Evolutionary conservation across 2,329 filamentous ascomycete genomes (phyloP), one percentile per base, ranked within the genome.

Genomic region (Aureobasidium musti): DNA sequence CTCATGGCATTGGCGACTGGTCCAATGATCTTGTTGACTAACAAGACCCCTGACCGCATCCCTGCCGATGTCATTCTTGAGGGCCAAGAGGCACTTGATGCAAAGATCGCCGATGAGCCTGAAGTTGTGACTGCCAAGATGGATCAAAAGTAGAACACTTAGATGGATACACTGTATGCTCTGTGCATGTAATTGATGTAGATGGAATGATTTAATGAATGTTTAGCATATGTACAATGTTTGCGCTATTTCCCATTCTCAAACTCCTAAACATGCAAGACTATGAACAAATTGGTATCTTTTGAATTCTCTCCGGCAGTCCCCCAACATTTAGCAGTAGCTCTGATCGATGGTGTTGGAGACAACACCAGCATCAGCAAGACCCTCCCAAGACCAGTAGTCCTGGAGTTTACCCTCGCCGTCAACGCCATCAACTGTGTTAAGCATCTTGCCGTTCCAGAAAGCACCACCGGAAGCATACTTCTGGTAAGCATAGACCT

Each of bases 21-120:
- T n/a, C 75, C 75, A 11, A 76, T 76, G 75, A 59, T 76, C 28
- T 54, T 72, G 17, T 60, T 76, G 65, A 73, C 75, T 19, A 75
- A 75, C 47, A 64, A 69, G 33, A 76, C 74, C 8, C 74, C 74
- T 7, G 73, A 76, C 67, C 74, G 71, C 10, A 75, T 76, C 43
- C 68, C 68, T 33, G 68, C 66, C 45, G 66, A 68, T 43, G 66
- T 69, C 23, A 45, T 63, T 43, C 56, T 67, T 17, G 74, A 75
- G 65, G 54, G 65, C 1, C 61, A 54, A n/a, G 61, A 65, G 28
- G 61, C 61, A 3, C 19, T n/a, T 5, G 43, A 66, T 33, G 53
- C 64, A 17, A 66, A 66, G 64, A 60, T 59, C 28, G 33, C 14
- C 6, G 50, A 53, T 23, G 61, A 65, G 7, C 33, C 47, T 33